Percentiles rank a stretch among this genome's conserved stretches.
Evolutionary conservation across 805 yeast genomes (phyloP).

Genomic region (Candida ortonii): DNA sequence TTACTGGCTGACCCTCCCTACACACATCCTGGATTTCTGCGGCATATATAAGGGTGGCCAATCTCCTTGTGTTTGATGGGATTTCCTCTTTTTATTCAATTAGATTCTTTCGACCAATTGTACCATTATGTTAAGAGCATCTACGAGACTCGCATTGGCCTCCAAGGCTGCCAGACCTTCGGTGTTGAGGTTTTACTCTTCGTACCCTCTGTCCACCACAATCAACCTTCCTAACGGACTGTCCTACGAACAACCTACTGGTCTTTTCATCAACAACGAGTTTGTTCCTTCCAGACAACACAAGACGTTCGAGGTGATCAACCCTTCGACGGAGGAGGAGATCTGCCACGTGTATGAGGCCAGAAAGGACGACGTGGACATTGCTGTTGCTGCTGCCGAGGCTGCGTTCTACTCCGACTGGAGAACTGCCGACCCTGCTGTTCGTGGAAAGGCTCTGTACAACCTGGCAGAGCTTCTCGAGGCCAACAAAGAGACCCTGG

Average conservation of each 20-base stretch:
- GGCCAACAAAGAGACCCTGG: slow-evolving; percentile 57
- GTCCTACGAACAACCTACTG: slow-evolving; percentile 56
- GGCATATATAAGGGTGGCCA: too few relatives aligned
- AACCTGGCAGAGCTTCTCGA: slow-evolving; percentile 72
- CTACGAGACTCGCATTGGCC: slow-evolving; percentile 15
- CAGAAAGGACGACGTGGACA: slow-evolving; percentile 60
- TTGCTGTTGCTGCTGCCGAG: slow-evolving; percentile 66
- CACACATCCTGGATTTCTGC: too few relatives aligned
- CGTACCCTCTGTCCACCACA: slow-evolving; percentile 35
- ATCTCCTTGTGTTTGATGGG: too few relatives aligned
- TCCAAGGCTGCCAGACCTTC: slow-evolving; percentile 17
- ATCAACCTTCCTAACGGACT: slow-evolving; percentile 69
- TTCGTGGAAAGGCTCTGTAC: slow-evolving; percentile 49
- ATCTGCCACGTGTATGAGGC: slow-evolving; percentile 53
- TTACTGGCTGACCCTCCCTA: too few relatives aligned
- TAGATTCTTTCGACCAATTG: too few relatives aligned
- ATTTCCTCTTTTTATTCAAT: too few relatives aligned
- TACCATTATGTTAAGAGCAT: slow-evolving; percentile 24
- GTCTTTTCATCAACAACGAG: slow-evolving; percentile 57
- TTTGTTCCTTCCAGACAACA: slow-evolving; percentile 48
- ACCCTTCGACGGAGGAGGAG: slow-evolving; percentile 53
- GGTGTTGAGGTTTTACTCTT: slow-evolving; percentile 23
- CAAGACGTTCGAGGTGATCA: slow-evolving; percentile 49
- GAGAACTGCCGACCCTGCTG: slow-evolving; percentile 57
- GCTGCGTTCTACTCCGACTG: slow-evolving; percentile 55